phyloP scores from a whole-genome alignment of 352 stramenopile genomes.

The Bremia lactucae region DNA sequence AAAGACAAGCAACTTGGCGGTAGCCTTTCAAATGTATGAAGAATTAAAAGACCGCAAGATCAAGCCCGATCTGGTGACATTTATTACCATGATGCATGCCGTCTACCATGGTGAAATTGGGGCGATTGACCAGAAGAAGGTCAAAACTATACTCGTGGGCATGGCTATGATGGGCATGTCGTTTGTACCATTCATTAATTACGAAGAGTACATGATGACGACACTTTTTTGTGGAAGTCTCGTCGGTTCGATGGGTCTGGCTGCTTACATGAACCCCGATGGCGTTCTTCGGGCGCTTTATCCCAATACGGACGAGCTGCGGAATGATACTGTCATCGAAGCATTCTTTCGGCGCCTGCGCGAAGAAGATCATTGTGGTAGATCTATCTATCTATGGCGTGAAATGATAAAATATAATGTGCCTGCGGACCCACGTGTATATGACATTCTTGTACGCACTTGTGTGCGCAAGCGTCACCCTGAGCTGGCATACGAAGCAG shows the following conservation, averaged over 20 bases:
- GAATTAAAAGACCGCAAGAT: slow-evolving; percentile 76
- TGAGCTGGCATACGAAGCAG: slow-evolving; percentile 56
- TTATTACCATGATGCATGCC: slow-evolving; percentile 83
- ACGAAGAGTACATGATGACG: slow-evolving; percentile 62
- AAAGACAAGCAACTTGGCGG: slow-evolving; percentile 54
- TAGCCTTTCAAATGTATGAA: slow-evolving; percentile 74
- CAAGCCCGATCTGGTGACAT: slow-evolving; percentile 59
- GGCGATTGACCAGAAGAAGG: slow-evolving; percentile 49
- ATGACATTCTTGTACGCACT: slow-evolving; percentile 71
- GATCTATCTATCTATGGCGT: slow-evolving; percentile 79
- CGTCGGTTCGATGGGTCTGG: slow-evolving; percentile 70
- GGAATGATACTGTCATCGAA: slow-evolving; percentile 53
- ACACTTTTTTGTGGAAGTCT: slow-evolving; percentile 65
- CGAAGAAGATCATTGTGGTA: slow-evolving; percentile 78
- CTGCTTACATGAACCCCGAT: slow-evolving; percentile 78
- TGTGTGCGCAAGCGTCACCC: slow-evolving; percentile 80
- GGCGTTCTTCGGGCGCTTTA: slow-evolving; percentile 72
- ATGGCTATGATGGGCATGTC: slow-evolving; percentile 43
- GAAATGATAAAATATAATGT: slow-evolving; percentile 73
- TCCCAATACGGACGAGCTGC: slow-evolving; percentile 63
- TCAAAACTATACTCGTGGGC: slow-evolving; percentile 50
- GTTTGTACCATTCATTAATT: slow-evolving; percentile 61
- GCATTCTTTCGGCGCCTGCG: slow-evolving; percentile 74
- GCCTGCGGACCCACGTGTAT: slow-evolving; percentile 53
- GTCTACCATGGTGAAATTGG: slow-evolving; percentile 74